Evolutionary conservation across 345 rosid species (phyloP), one percentile per base, ranked within the genome.

Genomic region (Rhizophora mangle): DNA sequence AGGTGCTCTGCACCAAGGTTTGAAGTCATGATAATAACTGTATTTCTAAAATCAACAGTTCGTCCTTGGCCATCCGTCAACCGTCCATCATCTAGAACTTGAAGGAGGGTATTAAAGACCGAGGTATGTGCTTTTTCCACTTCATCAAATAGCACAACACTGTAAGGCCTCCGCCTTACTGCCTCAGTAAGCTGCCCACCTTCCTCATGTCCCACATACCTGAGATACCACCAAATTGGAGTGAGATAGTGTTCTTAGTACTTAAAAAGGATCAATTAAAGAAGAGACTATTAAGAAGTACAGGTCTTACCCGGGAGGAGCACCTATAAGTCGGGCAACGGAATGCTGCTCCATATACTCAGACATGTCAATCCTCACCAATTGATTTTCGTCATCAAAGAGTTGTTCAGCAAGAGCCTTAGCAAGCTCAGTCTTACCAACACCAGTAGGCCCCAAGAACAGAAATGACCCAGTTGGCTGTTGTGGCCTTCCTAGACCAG

Each of bases 401-500:
- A 93, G 92, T 71, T 93, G 97, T 78, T 93, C 96, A 0, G 97
- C 97, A 2, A 93, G 85, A n/a, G 97, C 98, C 82, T 91, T 90
- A 0, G 98, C 92, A 0, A 89, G 94, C 78, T 93, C 97, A 0
- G 97, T 93, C 71, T 91, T 93, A 21, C 98, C 97, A 62, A 93
- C 97, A 77, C 98, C 97, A n/a, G 97, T 89, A 20, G 97, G 98
- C 3, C 97, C 98, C 80, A 89, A 77, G 87, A 93, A 89, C 8
- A 91, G 72, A 80, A 91, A 89, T n/a, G 90, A 86, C 2, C 98
- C 97, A 70, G 97, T 94, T 26, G 97, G 98, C 31, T 94, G 98
- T 6, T 94, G 93, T 1, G 93, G 98, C 78, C 97, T 86, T n/a
- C 98, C 97, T 60, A 91, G 65, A 0, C 98, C 96, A 2, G 98